phyloP scores from a whole-genome alignment of 2,329 filamentous ascomycete species.

The Thermomyces lanuginosus region DNA sequence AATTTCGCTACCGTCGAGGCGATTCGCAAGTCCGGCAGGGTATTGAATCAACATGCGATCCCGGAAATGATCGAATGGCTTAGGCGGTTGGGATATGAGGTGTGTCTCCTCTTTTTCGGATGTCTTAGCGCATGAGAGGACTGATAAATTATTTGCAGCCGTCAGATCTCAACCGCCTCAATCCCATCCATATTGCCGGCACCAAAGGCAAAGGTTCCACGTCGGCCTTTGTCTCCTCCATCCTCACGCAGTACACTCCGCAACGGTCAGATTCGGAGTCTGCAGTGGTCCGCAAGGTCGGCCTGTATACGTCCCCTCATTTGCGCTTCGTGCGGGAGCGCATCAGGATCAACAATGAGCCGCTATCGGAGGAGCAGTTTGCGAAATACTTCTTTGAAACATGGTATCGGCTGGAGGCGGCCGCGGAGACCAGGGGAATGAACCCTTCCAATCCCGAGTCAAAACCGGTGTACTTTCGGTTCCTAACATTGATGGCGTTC shows the following conservation, averaged over 20 bases:
- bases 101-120: slow-evolving; percentile 28
- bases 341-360: slow-evolving; percentile 60
- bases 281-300: slow-evolving; percentile 39
- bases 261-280: slow-evolving; percentile 13
- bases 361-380: slow-evolving; percentile 53
- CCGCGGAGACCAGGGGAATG: slow-evolving; percentile 35
- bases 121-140: neutral
- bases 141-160: slow-evolving; percentile 28
- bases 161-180: slow-evolving; percentile 43
- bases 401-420: slow-evolving; percentile 52
- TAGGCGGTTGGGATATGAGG: slow-evolving; percentile 56
- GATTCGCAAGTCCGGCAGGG: slow-evolving; percentile 55
- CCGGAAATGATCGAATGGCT: slow-evolving; percentile 73
- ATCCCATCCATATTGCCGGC: slow-evolving; percentile 68
- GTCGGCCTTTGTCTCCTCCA: slow-evolving; percentile 65
- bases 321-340: slow-evolving; percentile 69
- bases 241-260: slow-evolving; percentile 48
- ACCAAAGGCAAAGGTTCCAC: slow-evolving; percentile 92
- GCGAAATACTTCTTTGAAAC: slow-evolving; percentile 66
- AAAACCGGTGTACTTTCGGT: slow-evolving; percentile 87
- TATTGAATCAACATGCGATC: slow-evolving; percentile 58
- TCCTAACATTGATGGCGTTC: slow-evolving; percentile 73
- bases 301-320: slow-evolving; percentile 75
- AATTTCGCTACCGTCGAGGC: slow-evolving; percentile 66
- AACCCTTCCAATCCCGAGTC: slow-evolving; percentile 37